These are phyloP conservation scores for Chalciporus pseudorubinellus DNA, from an alignment of 768 basidiomycete species.

Conservation along the genomic window DNA sequence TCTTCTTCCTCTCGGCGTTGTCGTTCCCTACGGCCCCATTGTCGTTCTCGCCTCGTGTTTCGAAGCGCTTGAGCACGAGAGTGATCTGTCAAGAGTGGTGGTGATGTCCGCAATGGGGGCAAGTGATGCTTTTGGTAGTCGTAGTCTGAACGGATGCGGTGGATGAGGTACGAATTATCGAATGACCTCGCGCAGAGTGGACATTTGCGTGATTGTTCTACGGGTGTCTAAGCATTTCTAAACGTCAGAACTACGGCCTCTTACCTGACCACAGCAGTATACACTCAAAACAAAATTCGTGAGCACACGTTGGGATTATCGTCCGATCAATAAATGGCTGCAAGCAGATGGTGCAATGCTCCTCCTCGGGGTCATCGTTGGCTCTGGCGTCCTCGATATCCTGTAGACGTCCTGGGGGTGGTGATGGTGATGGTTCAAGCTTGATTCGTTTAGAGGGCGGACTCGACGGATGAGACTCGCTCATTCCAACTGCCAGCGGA, in stretches of 20 bases:
- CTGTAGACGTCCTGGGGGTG: not conserved
- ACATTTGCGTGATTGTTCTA: conserved; percentile 77
- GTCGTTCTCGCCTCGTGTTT: conserved; percentile 40
- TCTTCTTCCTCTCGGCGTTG: conserved; percentile 58
- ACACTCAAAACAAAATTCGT: conserved; percentile 94
- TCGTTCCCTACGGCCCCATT: conserved; percentile 55
- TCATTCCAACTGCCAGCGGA: not conserved
- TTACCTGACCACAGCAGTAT: conserved; percentile 81
- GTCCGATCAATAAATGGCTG: conserved; percentile 75
- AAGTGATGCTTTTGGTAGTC: conserved; percentile 84
- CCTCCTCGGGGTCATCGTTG: conserved; percentile 27
- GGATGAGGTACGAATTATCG: conserved; percentile 71
- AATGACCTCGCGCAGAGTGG: conserved; percentile 70
- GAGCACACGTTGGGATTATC: conserved; percentile 80
- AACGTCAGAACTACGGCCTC: conserved; percentile 16
- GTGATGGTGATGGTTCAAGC: conserved; percentile 28
- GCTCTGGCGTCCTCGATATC: not conserved
- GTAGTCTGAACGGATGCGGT: conserved; percentile 70
- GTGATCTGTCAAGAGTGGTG: conserved; percentile 32
- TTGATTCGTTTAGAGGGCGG: conserved; percentile 39
- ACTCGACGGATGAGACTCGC: not conserved
- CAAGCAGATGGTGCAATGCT: conserved; percentile 85
- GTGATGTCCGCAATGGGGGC: conserved; percentile 57
- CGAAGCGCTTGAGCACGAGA: conserved; percentile 29
- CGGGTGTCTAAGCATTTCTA: not conserved